Percentiles rank a stretch among this genome's conserved stretches.
phyloP scores from a whole-genome alignment of 1,284 basidiomycete species.

The Trametes polyzona region DNA sequence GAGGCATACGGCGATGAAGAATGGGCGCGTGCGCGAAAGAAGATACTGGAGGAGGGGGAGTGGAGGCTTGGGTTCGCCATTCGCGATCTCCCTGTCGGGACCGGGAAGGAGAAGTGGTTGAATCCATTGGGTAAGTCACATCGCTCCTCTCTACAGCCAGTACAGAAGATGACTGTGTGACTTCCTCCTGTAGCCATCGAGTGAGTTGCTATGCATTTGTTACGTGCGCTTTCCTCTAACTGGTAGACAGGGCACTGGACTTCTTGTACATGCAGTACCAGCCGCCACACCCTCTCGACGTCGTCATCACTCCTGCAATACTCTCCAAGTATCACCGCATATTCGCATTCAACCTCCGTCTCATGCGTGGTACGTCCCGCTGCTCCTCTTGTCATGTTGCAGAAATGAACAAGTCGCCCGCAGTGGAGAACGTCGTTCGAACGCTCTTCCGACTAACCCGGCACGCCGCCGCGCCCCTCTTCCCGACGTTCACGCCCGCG shows the following conservation, averaged over 20 bases:
- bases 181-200: slow-evolving; percentile 56
- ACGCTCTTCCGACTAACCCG: slow-evolving; percentile 69
- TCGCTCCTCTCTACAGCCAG: background rate
- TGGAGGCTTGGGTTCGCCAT: slow-evolving; percentile 84
- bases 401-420: background rate
- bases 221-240: slow-evolving; percentile 10
- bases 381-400: background rate
- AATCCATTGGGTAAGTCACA: slow-evolving; percentile 68
- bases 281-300: slow-evolving; percentile 71
- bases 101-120: slow-evolving; percentile 74
- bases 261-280: slow-evolving; percentile 89
- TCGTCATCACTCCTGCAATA: slow-evolving; percentile 69
- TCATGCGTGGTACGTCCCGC: slow-evolving; percentile 65
- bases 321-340: slow-evolving; percentile 85
- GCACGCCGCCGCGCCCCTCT: slow-evolving; percentile 48
- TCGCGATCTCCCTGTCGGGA: slow-evolving; percentile 65
- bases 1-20: slow-evolving; percentile 28
- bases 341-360: slow-evolving; percentile 77
- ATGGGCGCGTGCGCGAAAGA: slow-evolving; percentile 30
- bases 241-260: slow-evolving; percentile 69
- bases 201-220: slow-evolving; percentile 41
- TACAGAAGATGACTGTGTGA: background rate
- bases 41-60: slow-evolving; percentile 66
- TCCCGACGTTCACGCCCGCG: slow-evolving; percentile 57
- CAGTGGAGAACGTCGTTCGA: slow-evolving; percentile 74